Conservation (phyloP, 306 rosid species). For the Trifolium repens region DNA sequence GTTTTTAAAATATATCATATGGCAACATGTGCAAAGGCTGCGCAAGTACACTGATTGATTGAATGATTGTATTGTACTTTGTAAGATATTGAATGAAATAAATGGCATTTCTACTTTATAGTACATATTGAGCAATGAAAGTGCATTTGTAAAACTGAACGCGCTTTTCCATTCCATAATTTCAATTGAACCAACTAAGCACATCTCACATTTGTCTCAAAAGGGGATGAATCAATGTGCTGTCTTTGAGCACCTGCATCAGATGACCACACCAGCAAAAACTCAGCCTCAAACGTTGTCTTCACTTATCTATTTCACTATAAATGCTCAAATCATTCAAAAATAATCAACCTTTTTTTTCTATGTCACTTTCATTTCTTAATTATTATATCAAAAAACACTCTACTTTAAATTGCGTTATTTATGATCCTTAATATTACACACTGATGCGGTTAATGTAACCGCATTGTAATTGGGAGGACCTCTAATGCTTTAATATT, state of each 20-base stretch:
- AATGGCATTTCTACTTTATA: not conserved
- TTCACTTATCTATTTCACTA: constrained; percentile 25
- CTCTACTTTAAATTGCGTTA: not conserved
- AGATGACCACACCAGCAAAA: constrained; percentile 34
- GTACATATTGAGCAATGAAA: not conserved
- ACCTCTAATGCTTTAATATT: not conserved
- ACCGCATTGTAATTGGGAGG: not conserved
- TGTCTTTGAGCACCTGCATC: constrained; percentile 41
- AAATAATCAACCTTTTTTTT: not conserved
- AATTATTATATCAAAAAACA: not conserved
- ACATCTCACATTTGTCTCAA: constrained; percentile 51
- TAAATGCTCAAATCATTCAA: constrained; percentile 2
- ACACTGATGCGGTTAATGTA: not conserved
- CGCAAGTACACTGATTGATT: not conserved
- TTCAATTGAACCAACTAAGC: constrained; percentile 47
- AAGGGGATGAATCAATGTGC: constrained; percentile 73
- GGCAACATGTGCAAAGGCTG: not conserved
- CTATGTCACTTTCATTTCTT: constrained; percentile 1
- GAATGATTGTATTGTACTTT: not conserved
- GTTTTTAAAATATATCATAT: not conserved
- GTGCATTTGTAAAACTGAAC: constrained; percentile 43
- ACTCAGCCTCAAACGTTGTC: constrained; percentile 32
- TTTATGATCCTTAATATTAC: not conserved
- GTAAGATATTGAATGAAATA: not conserved
- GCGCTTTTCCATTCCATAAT: constrained; percentile 34